Percentiles rank a stretch among this genome's conserved stretches.
Conservation (phyloP, 495 filamentous ascomycete species). For the Penicillium atrosanguineum region DNA sequence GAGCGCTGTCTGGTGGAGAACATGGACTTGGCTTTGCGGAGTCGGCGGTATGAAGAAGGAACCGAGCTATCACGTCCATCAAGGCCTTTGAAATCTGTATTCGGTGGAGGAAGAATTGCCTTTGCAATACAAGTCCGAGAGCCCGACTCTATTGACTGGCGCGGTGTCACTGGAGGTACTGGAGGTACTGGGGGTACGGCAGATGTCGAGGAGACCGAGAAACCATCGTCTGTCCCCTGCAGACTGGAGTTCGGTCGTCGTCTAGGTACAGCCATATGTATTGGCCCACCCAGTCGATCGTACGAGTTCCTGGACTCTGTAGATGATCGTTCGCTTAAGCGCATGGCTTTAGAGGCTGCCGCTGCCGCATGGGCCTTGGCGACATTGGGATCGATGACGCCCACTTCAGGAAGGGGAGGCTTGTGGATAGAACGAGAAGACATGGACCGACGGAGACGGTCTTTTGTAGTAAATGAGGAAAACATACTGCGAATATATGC, state of each 20-base stretch:
- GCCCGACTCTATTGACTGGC: constrained; percentile 1
- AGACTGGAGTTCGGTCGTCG: constrained; percentile 21
- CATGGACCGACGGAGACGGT: constrained; percentile 56
- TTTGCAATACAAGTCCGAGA: constrained; percentile 8
- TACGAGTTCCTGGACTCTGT: constrained; percentile 30
- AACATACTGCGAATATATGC: constrained; percentile 28
- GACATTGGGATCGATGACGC: constrained; percentile 5
- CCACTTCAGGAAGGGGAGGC: constrained; percentile 16
- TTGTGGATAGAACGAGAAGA: constrained; percentile 60
- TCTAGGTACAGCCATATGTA: constrained; percentile 39
- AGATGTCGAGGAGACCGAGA: background rate
- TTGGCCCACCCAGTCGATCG: constrained; percentile 31
- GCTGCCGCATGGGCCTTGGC: constrained; percentile 61
- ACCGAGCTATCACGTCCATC: constrained; percentile 61
- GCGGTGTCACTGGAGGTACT: constrained; percentile 4
- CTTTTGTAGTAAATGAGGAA: constrained; percentile 34
- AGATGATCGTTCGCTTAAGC: constrained; percentile 48
- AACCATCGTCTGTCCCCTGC: constrained; percentile 7
- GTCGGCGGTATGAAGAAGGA: constrained; percentile 71
- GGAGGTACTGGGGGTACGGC: constrained; percentile 4
- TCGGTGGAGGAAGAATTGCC: constrained; percentile 29
- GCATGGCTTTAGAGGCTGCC: constrained; percentile 67
- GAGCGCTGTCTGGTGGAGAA: constrained; percentile 53
- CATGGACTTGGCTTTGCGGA: constrained; percentile 74
- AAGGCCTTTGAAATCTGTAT: constrained; percentile 40